A percentile compares a stretch with the other conserved stretches of the same genome.
These are phyloP conservation scores for Chaetomium sp. DNA, from an alignment of 2,329 filamentous ascomycete species.

Conservation along the genomic window DNA sequence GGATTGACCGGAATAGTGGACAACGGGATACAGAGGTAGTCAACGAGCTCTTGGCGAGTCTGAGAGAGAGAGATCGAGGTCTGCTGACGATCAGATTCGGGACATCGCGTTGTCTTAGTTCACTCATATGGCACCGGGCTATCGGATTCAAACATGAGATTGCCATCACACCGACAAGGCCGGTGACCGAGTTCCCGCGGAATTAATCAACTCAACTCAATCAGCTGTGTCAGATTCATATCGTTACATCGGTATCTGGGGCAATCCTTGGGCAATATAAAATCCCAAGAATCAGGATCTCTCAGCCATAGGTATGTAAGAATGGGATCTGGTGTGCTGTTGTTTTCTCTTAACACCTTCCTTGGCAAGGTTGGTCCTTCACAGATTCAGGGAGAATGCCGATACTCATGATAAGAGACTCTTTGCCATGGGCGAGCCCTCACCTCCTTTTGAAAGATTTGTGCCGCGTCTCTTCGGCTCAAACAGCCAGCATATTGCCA, in stretches of 20 bases:
- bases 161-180: neutral
- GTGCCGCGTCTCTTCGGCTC: conserved; percentile 2
- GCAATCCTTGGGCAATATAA: neutral
- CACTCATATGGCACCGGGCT: neutral
- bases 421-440: neutral
- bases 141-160: neutral
- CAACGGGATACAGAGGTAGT: neutral
- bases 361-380: neutral
- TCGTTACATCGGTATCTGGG: neutral
- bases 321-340: neutral
- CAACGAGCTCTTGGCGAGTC: no score
- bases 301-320: neutral
- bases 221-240: neutral
- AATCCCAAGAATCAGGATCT: neutral
- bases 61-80: no score
- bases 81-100: neutral
- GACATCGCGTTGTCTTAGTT: neutral
- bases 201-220: neutral
- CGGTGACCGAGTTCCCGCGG: neutral
- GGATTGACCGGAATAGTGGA: neutral
- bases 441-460: neutral
- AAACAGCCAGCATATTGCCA: conserved; percentile 4
- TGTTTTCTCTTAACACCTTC: neutral
- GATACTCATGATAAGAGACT: neutral
- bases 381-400: neutral